phyloP scores from a whole-genome alignment of 768 basidiomycete species.

The Auricularia auricula-judae region DNA sequence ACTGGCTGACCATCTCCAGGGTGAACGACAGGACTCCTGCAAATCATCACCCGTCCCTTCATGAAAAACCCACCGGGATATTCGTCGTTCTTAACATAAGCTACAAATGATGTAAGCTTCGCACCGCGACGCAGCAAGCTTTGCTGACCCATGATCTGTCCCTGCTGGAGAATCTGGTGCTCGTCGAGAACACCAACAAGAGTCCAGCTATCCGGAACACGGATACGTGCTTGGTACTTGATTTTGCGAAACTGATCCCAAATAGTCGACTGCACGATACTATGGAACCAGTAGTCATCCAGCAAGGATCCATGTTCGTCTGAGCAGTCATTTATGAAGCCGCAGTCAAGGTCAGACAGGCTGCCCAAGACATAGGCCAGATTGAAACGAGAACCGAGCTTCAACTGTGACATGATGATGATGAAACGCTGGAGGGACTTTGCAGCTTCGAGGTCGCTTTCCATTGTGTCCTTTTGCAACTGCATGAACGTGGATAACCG shows the following conservation, averaged over 20 bases:
- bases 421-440: slow-evolving; percentile 41
- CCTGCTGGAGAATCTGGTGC: slow-evolving; percentile 38
- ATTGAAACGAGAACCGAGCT: slow-evolving; percentile 34
- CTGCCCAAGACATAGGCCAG: slow-evolving; percentile 39
- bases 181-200: slow-evolving; percentile 81
- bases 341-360: slow-evolving; percentile 37
- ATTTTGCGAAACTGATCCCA: slow-evolving; percentile 59
- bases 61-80: slow-evolving; percentile 36
- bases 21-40: slow-evolving; percentile 64
- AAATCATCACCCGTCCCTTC: slow-evolving; percentile 50
- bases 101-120: not conserved
- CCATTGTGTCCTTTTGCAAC: slow-evolving; percentile 51
- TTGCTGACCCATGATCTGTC: slow-evolving; percentile 44
- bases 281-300: slow-evolving; percentile 46
- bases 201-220: slow-evolving; percentile 52
- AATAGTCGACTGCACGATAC: slow-evolving; percentile 49
- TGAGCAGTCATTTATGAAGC: slow-evolving; percentile 24
- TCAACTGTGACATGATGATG: slow-evolving; percentile 36
- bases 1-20: slow-evolving; percentile 47
- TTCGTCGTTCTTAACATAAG: not conserved
- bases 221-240: slow-evolving; percentile 67
- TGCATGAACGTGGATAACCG: slow-evolving; percentile 42
- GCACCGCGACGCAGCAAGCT: slow-evolving; percentile 47
- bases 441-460: slow-evolving; percentile 46
- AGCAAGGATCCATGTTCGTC: slow-evolving; percentile 24